These are phyloP conservation scores for Populus ilicifolia DNA, from an alignment of 345 rosid species.

Conservation along the genomic window DNA sequence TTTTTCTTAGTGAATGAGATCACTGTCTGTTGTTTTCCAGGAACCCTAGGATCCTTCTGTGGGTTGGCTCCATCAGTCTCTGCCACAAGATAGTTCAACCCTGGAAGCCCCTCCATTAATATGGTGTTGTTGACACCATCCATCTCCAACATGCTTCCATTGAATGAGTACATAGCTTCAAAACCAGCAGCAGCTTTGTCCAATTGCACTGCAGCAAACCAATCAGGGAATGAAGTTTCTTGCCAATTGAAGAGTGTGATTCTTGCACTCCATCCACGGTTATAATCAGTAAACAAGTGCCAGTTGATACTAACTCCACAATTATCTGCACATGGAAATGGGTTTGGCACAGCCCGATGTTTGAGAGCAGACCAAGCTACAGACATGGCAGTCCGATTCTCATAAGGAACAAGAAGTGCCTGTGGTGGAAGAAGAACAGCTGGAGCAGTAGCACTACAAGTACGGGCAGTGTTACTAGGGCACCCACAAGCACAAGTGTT, in stretches of 20 bases:
- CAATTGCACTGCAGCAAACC: constrained; percentile 79
- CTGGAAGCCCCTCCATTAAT: constrained; percentile 73
- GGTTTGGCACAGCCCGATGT: constrained; percentile 54
- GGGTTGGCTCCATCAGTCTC: constrained; percentile 64
- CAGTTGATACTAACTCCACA: constrained; percentile 94
- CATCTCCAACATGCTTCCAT: constrained; percentile 39
- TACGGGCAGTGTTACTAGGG: constrained; percentile 38
- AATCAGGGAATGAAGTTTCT: constrained; percentile 61
- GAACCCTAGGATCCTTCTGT: constrained; percentile 56
- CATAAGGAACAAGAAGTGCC: constrained; percentile 83
- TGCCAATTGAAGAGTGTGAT: constrained; percentile 94
- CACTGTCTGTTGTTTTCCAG: constrained; percentile 92
- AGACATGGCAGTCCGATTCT: constrained; percentile 61
- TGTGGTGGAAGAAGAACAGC: constrained; percentile 74
- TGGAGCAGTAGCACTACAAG: constrained; percentile 68
- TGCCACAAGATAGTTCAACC: constrained; percentile 73
- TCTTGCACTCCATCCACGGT: constrained; percentile 80
- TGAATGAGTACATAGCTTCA: constrained; percentile 74
- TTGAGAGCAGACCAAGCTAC: constrained; percentile 68
- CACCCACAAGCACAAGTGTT: constrained; percentile 92
- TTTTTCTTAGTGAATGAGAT: constrained; percentile 74
- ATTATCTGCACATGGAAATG: constrained; percentile 82
- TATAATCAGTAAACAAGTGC: constrained; percentile 74
- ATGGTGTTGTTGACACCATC: constrained; percentile 52
- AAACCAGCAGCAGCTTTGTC: constrained; percentile 68